Evolutionary conservation across 345 rosid genomes (phyloP).

Genomic region (Eucalyptus sp.): DNA sequence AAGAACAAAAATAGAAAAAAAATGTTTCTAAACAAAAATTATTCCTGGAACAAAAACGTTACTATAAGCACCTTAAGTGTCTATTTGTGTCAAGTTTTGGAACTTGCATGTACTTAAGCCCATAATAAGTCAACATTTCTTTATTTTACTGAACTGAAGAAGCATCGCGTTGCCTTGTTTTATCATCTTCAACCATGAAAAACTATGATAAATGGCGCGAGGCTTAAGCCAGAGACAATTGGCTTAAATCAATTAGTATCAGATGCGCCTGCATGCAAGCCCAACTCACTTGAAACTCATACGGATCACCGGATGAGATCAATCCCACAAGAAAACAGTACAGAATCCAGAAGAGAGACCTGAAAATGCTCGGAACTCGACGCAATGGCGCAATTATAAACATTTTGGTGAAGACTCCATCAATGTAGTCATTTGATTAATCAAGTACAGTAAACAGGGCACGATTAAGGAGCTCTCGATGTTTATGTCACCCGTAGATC

Average conservation of each 20-base stretch:
- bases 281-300: background rate
- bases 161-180: too few species aligned
- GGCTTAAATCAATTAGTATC: background rate
- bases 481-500: background rate
- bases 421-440: background rate
- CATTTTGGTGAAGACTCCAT: background rate
- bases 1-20: too few species aligned
- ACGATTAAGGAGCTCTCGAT: background rate
- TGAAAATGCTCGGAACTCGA: background rate
- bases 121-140: too few species aligned
- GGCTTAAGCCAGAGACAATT: too few species aligned
- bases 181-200: too few species aligned
- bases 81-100: too few species aligned
- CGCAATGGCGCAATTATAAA: too few species aligned
- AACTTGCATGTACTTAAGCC: fast-evolving
- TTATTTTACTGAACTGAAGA: too few species aligned
- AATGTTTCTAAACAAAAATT: too few species aligned
- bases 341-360: background rate
- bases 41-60: too few species aligned
- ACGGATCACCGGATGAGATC: background rate
- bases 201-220: too few species aligned
- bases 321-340: background rate
- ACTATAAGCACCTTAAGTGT: too few species aligned
- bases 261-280: background rate
- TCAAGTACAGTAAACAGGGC: background rate